Base-by-base conservation (phyloP, 2,329 filamentous ascomycete genomes). In the Penicillium sp. region DNA sequence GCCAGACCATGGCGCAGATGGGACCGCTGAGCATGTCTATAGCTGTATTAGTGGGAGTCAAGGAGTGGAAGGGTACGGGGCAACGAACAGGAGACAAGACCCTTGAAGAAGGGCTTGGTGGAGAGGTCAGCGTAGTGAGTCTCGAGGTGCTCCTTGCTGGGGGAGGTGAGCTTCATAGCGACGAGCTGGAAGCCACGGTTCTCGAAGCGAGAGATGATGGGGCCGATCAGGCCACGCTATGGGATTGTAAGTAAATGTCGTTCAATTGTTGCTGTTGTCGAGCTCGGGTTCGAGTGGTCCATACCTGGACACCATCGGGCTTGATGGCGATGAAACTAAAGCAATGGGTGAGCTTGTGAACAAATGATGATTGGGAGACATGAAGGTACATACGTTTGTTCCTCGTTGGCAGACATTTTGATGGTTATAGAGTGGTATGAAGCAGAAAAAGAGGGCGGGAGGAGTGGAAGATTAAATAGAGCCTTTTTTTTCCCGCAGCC, bases 1-100 rank as follows among this genome's bases (percentile, higher is more conserved):
- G 92, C 94, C 94, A 99, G 81, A 99, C 89, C 93, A 97, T 99
- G 83, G 94, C 94, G 84, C 86, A 89, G 83, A 99, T 93, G 78
- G 94, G 94, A 77, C 94, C 94, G 78, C 88, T 92, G 79, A 86
- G 83, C 94, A 97, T 99, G 87, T 97, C 92, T 96, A 65, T 59
- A 27, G 54, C 22, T 42, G 29, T 43, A 49, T 71, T 59, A 71
- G 63, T 40, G 14, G 34, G 29, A 32, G 43, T 11, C 11, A 13
- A 21, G 48, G 4, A 24, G 24, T 39, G 48, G 45, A 55, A 48
- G 5, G 21, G 31, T 39, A 50, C 16, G 43, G 45, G 54, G 54
- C 34, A 54, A 77, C 89, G 66, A 85, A 96, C 91, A 97, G 80
- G 89, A 81, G 75, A 97, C 88, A 72, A 97, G 89, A 75, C 91